phyloP scores from a whole-genome alignment of 1,284 basidiomycete genomes.

The Cutaneotrichosporon cyanovorans region DNA sequence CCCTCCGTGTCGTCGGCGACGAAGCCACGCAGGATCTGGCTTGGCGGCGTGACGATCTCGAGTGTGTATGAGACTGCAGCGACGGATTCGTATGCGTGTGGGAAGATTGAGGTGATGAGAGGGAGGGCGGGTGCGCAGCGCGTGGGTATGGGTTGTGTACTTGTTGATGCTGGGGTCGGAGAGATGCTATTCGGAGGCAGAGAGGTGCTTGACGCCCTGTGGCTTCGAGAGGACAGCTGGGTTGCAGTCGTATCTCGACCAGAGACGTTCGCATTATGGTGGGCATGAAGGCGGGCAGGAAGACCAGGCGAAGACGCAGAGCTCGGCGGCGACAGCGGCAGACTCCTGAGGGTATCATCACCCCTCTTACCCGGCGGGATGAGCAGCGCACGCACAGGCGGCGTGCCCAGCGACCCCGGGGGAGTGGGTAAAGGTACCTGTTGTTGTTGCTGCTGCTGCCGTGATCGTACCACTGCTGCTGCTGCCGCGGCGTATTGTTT shows the following conservation, averaged over 20 bases:
- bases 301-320: not conserved
- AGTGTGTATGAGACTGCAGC: slow-evolving; percentile 27
- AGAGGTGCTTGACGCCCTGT: not conserved
- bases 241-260: too few species aligned
- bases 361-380: slow-evolving; percentile 5
- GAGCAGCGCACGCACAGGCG: not conserved
- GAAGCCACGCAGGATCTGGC: slow-evolving; percentile 35
- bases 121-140: slow-evolving; percentile 23
- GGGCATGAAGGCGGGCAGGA: not conserved
- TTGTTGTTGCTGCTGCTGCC: too few species aligned
- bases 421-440: not conserved
- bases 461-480: too few species aligned
- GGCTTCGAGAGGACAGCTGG: too few species aligned
- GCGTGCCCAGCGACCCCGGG: slow-evolving; percentile 4
- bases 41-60: slow-evolving; percentile 42
- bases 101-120: slow-evolving; percentile 39
- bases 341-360: too few species aligned
- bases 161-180: not conserved
- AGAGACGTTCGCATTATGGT: too few species aligned
- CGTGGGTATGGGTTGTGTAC: not conserved
- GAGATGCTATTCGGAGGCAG: not conserved
- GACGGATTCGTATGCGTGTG: slow-evolving; percentile 28
- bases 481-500: not conserved
- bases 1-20: slow-evolving; percentile 25
- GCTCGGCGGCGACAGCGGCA: too few species aligned